phyloP scores from a whole-genome alignment of 2,329 filamentous ascomycete species.

The Colletotrichum cereale region DNA sequence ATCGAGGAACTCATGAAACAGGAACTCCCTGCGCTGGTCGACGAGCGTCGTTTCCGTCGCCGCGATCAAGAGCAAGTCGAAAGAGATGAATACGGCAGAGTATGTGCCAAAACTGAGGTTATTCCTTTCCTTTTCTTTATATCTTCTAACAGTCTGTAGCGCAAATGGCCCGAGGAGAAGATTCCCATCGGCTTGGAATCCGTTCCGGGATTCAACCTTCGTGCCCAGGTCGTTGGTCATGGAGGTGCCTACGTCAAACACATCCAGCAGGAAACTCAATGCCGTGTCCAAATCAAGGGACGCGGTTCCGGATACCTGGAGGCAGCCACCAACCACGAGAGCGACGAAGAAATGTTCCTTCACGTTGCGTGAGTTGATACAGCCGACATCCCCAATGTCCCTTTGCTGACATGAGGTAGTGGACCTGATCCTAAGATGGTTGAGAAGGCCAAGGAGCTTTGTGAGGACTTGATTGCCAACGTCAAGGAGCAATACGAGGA shows the following conservation, averaged over 20 bases:
- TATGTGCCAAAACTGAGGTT: constrained; percentile 60
- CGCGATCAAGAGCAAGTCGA: constrained; percentile 86
- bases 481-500: constrained; percentile 91
- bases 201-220: constrained; percentile 93
- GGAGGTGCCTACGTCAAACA: constrained; percentile 97
- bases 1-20: constrained; percentile 97
- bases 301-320: constrained; percentile 96
- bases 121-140: not conserved
- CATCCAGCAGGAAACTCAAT: constrained; percentile 94
- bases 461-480: constrained; percentile 86
- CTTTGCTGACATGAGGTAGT: constrained; percentile 61
- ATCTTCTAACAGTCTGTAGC: constrained; percentile 63
- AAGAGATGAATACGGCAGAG: constrained; percentile 89
- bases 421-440: constrained; percentile 91
- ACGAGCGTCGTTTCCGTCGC: constrained; percentile 91
- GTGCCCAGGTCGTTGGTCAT: constrained; percentile 94
- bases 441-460: constrained; percentile 86
- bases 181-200: constrained; percentile 93
- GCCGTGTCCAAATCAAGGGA: constrained; percentile 98
- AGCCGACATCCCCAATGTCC: not conserved
- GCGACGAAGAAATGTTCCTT: constrained; percentile 95
- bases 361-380: constrained; percentile 84
- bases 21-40: constrained; percentile 93
- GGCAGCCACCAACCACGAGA: constrained; percentile 86
- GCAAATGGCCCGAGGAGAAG: constrained; percentile 98